phyloP scores from a whole-genome alignment of 148 eudicot species.

The Camellia lanceoleosa region DNA sequence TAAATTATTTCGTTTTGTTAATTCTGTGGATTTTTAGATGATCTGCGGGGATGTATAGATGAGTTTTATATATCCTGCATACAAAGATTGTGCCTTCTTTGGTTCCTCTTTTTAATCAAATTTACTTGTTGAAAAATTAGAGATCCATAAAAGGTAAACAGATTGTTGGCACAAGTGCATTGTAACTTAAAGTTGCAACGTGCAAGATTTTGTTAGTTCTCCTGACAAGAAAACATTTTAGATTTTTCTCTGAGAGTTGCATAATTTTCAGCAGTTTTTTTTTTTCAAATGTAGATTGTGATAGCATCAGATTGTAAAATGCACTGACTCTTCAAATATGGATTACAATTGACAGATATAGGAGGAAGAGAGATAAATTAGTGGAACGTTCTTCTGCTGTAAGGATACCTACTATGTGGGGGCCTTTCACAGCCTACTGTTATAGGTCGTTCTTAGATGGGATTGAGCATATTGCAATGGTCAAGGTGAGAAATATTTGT shows the following conservation, averaged over 20 bases:
- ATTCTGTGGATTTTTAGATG: background rate
- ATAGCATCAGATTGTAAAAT: slow-evolving; percentile 9
- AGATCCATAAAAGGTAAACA: background rate
- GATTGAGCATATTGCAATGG: slow-evolving; percentile 94
- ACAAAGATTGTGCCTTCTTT: background rate
- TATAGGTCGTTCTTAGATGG: slow-evolving; percentile 79
- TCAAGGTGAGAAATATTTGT: slow-evolving; percentile 53
- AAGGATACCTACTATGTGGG: slow-evolving; percentile 84
- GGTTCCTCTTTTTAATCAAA: background rate
- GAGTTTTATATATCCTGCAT: background rate
- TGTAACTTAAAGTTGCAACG: background rate
- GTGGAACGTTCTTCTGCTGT: slow-evolving; percentile 75
- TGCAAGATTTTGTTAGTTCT: background rate
- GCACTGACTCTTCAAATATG: slow-evolving; percentile 11
- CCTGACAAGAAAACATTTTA: too few relatives aligned
- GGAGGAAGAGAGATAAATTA: slow-evolving; percentile 74
- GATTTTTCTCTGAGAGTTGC: background rate
- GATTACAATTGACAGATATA: slow-evolving; percentile 48
- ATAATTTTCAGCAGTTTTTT: background rate
- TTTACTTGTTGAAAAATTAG: background rate
- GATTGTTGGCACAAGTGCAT: background rate
- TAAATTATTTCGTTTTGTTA: too few relatives aligned
- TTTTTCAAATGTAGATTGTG: background rate
- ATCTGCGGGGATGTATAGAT: background rate
- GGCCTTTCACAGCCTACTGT: slow-evolving; percentile 77